These are phyloP conservation scores for Pseudogymnoascus sp. DNA, from an alignment of 2,329 filamentous ascomycete genomes.

Conservation along the genomic window DNA sequence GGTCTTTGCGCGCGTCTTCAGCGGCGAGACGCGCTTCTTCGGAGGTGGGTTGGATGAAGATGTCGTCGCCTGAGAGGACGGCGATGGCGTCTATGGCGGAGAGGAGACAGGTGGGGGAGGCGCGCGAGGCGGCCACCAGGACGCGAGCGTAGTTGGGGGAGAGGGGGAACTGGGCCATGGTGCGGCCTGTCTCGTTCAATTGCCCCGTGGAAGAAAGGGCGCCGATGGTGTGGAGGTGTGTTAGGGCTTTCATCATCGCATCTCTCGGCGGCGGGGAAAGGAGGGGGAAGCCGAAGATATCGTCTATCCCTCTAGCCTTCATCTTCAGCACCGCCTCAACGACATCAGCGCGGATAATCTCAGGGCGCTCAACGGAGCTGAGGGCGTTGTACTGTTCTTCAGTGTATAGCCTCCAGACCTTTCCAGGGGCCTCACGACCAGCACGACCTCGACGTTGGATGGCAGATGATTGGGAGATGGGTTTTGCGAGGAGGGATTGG, in stretches of 20 bases:
- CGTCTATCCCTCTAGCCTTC: constrained; percentile 81
- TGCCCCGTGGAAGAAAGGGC: constrained; percentile 64
- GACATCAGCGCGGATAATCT: constrained; percentile 86
- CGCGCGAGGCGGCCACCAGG: constrained; percentile 67
- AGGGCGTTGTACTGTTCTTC: constrained; percentile 65
- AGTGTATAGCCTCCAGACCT: constrained; percentile 85
- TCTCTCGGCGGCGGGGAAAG: constrained; percentile 74
- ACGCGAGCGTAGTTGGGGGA: constrained; percentile 75
- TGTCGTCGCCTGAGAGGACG: constrained; percentile 56
- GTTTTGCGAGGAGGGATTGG: constrained; percentile 82
- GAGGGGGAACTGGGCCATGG: constrained; percentile 77
- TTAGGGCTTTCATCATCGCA: constrained; percentile 70
- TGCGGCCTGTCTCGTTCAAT: constrained; percentile 66
- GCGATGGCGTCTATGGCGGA: constrained; percentile 81
- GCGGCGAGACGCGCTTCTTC: constrained; percentile 50
- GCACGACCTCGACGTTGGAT: constrained; percentile 88
- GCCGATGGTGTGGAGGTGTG: constrained; percentile 72
- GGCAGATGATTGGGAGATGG: constrained; percentile 88
- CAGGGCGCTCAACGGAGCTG: constrained; percentile 69
- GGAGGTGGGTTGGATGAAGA: constrained; percentile 53
- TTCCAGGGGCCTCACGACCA: constrained; percentile 82
- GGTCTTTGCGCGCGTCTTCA: constrained; percentile 47
- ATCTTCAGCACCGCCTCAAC: constrained; percentile 82
- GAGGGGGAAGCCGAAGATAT: constrained; percentile 76
- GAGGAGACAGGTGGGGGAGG: constrained; percentile 63